phyloP scores from a whole-genome alignment of 257 asterid genomes.

The Solanum virginianum region DNA sequence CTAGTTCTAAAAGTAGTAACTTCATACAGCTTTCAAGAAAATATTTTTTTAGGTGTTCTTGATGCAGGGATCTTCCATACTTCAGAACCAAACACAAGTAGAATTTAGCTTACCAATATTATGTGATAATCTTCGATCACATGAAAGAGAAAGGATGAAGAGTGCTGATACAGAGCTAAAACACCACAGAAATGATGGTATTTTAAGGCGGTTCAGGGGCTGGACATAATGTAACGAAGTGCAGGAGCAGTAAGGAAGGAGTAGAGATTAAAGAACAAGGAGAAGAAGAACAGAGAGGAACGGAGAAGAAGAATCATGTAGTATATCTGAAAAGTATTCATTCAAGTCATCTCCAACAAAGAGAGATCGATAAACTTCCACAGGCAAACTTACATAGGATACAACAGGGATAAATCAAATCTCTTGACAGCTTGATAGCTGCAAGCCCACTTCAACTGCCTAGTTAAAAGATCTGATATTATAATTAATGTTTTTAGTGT shows the following conservation, averaged over 20 bases:
- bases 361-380: neutral
- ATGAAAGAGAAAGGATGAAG: neutral
- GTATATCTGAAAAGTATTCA: neutral
- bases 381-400: neutral
- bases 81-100: neutral
- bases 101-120: neutral
- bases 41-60: neutral
- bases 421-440: neutral
- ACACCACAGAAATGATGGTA: neutral
- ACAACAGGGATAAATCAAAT: neutral
- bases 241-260: neutral
- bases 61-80: neutral
- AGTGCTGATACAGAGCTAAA: neutral
- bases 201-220: neutral
- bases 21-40: neutral
- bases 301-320: neutral
- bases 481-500: neutral
- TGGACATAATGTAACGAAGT: neutral
- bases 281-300: neutral
- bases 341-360: neutral
- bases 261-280: neutral
- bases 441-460: neutral
- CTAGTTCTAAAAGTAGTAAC: neutral
- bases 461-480: neutral
- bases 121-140: neutral